Evolutionary conservation across 1,284 basidiomycete species (phyloP).

Genomic region (Schizopora paradoxa): DNA sequence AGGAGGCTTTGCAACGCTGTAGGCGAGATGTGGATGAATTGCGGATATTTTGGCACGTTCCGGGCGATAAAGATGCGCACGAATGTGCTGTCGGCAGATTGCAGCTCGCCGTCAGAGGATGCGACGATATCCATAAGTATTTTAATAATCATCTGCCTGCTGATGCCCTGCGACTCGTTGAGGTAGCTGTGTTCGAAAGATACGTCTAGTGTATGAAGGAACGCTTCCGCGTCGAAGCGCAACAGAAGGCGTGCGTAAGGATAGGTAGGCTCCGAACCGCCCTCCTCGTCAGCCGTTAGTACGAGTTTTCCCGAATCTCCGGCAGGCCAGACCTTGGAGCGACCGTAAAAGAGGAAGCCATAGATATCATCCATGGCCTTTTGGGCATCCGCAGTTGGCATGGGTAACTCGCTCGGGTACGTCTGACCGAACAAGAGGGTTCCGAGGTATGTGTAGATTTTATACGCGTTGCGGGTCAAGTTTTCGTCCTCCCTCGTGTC

Average conservation of each 20-base stretch:
- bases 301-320: conserved; percentile 68
- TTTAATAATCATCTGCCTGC: conserved; percentile 80
- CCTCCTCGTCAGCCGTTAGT: conserved; percentile 67
- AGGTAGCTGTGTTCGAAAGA: conserved; percentile 93
- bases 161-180: conserved; percentile 63
- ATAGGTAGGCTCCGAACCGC: conserved; percentile 72
- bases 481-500: conserved; percentile 35
- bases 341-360: conserved; percentile 78
- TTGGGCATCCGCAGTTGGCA: conserved; percentile 58
- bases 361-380: conserved; percentile 73
- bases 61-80: conserved; percentile 94
- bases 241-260: conserved; percentile 86
- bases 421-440: conserved; percentile 79
- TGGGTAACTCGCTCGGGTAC: conserved; percentile 79
- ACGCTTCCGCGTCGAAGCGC: conserved; percentile 89
- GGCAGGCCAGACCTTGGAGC: conserved; percentile 74
- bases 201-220: conserved; percentile 90
- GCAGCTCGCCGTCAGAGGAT: conserved; percentile 39
- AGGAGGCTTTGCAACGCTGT: conserved; percentile 74
- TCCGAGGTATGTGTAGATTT: conserved; percentile 90
- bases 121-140: conserved; percentile 79
- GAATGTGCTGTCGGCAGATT: conserved; percentile 69
- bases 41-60: conserved; percentile 95
- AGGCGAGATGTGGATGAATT: conserved; percentile 73
- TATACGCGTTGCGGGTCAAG: conserved; percentile 79